Percentiles rank a stretch among this genome's conserved stretches.
Evolutionary conservation across 768 basidiomycete species (phyloP).

Genomic region (Agrocybe praecox): DNA sequence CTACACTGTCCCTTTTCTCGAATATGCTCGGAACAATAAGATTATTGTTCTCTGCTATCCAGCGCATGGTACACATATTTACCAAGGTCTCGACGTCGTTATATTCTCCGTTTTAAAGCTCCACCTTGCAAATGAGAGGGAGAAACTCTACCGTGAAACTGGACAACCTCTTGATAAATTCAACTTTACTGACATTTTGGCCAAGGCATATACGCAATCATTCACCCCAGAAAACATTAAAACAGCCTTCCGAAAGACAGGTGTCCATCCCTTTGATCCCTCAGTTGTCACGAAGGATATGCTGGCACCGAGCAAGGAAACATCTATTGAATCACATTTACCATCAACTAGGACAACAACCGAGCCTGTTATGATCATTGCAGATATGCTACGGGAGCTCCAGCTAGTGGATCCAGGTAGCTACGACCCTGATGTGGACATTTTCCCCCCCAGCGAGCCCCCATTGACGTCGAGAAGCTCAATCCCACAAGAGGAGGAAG

Average conservation of each 20-base stretch:
- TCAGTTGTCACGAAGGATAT: slow-evolving; percentile 24
- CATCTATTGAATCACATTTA: slow-evolving; percentile 26
- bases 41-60: slow-evolving; percentile 41
- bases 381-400: slow-evolving; percentile 24
- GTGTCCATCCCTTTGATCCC: slow-evolving; percentile 30
- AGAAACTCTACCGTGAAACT: slow-evolving; percentile 22
- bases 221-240: slow-evolving; percentile 27
- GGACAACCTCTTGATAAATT: slow-evolving; percentile 19
- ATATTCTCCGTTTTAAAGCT: slow-evolving; percentile 40
- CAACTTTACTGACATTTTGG: slow-evolving; percentile 29
- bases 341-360: slow-evolving; percentile 35
- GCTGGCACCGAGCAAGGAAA: slow-evolving; percentile 28
- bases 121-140: slow-evolving; percentile 22
- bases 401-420: background rate
- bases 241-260: slow-evolving; percentile 30
- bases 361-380: slow-evolving; percentile 34
- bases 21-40: slow-evolving; percentile 31
- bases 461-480: background rate
- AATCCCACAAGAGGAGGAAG: background rate
- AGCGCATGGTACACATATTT: slow-evolving; percentile 37
- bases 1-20: slow-evolving; percentile 31
- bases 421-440: background rate
- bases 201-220: slow-evolving; percentile 22
- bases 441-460: background rate
- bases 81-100: slow-evolving; percentile 45